Evolutionary conservation across 208 protist genomes (phyloP).

Genomic region (Sergeia podlipaevii): DNA sequence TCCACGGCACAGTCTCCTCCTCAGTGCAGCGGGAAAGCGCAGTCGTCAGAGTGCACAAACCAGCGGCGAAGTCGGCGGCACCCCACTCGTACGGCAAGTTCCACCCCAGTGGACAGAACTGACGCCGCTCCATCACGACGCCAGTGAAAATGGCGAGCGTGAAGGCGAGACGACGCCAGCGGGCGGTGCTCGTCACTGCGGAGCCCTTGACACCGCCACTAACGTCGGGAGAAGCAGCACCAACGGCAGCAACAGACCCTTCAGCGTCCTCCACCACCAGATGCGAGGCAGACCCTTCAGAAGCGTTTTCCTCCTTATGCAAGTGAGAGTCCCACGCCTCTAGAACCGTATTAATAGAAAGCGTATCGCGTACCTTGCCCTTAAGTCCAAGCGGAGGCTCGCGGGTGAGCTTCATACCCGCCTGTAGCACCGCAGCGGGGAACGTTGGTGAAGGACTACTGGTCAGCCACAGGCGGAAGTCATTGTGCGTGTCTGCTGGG

Average conservation of each 20-base stretch:
- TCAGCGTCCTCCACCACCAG: neutral
- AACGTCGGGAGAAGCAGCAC: too few species aligned
- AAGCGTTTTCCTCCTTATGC: slow-evolving; percentile 24
- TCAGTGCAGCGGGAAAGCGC: slow-evolving; percentile 42
- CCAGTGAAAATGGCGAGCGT: slow-evolving; percentile 92
- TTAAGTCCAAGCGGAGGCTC: slow-evolving; percentile 95
- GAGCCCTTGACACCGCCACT: neutral
- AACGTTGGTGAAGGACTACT: slow-evolving; percentile 91
- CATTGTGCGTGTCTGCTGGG: slow-evolving; percentile 59
- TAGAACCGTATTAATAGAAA: slow-evolving; percentile 42
- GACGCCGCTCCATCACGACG: slow-evolving; percentile 89
- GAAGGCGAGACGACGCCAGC: slow-evolving; percentile 91
- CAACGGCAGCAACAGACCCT: neutral
- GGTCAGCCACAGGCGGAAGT: slow-evolving; percentile 96
- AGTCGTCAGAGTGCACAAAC: slow-evolving; percentile 62
- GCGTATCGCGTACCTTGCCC: slow-evolving; percentile 85
- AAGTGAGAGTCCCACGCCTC: slow-evolving; percentile 54
- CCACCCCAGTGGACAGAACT: slow-evolving; percentile 93
- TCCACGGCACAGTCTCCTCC: slow-evolving; percentile 49
- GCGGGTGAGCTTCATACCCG: slow-evolving; percentile 94
- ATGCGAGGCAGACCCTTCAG: too few species aligned
- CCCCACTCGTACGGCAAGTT: slow-evolving; percentile 96
- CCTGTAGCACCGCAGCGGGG: slow-evolving; percentile 92
- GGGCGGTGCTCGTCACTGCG: slow-evolving; percentile 11
- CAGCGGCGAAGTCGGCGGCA: slow-evolving; percentile 84